Evolutionary conservation across 2,329 filamentous ascomycete species (phyloP).

Genomic region (Fusarium duplospermum): DNA sequence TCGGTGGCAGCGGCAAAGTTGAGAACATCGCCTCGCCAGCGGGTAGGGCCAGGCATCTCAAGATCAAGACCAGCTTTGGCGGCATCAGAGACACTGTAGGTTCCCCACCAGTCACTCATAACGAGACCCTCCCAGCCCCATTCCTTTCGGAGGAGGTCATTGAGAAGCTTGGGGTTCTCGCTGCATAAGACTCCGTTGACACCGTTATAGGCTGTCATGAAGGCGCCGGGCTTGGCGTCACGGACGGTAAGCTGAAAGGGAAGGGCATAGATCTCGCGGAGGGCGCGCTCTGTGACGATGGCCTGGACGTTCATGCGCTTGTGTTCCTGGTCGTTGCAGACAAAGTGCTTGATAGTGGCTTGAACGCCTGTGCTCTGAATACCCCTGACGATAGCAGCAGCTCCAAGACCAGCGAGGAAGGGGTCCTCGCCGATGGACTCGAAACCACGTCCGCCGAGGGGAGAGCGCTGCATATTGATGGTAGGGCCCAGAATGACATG

Average conservation of each 20-base stretch:
- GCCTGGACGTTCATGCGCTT: slow-evolving; percentile 66
- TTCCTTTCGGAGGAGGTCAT: slow-evolving; percentile 64
- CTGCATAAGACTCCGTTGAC: slow-evolving; percentile 68
- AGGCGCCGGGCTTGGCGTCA: slow-evolving; percentile 61
- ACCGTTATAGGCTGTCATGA: slow-evolving; percentile 72
- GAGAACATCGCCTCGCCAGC: slow-evolving; percentile 62
- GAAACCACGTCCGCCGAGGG: slow-evolving; percentile 70
- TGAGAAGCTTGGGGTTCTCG: slow-evolving; percentile 63
- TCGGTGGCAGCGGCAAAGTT: slow-evolving; percentile 65
- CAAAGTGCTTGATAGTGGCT: slow-evolving; percentile 70
- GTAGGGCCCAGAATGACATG: slow-evolving; percentile 71
- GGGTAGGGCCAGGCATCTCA: slow-evolving; percentile 69
- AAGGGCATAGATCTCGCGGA: slow-evolving; percentile 69
- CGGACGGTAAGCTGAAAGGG: slow-evolving; percentile 68
- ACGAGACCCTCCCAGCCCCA: slow-evolving; percentile 69
- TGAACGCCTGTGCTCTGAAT: slow-evolving; percentile 68
- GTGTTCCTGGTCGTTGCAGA: slow-evolving; percentile 72
- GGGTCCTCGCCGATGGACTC: slow-evolving; percentile 71
- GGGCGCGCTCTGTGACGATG: slow-evolving; percentile 65
- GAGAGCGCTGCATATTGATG: slow-evolving; percentile 71
- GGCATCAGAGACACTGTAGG: slow-evolving; percentile 64
- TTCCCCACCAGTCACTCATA: slow-evolving; percentile 71
- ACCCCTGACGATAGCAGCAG: slow-evolving; percentile 64
- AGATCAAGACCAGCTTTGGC: slow-evolving; percentile 65
- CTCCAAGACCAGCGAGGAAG: slow-evolving; percentile 65